A percentile compares a stretch with the other conserved stretches of the same genome.
phyloP scores from a whole-genome alignment of 2,329 filamentous ascomycete species.

The Venturia asperata region DNA sequence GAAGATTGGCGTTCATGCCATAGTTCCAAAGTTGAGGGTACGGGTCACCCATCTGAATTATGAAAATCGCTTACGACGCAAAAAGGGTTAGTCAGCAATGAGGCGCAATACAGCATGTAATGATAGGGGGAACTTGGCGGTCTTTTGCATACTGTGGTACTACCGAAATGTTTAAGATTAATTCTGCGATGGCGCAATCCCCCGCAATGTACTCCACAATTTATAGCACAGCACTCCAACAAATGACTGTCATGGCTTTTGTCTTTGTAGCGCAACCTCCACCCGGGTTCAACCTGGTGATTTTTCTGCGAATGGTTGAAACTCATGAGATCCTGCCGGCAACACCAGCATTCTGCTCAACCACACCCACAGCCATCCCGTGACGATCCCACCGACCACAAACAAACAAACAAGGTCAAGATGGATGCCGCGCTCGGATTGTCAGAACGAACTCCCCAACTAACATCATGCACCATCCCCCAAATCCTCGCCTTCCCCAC shows the following conservation, averaged over 20 bases:
- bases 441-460: background rate
- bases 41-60: background rate
- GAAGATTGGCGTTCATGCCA: background rate
- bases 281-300: background rate
- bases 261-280: background rate
- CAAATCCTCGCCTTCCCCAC: conserved; percentile 16
- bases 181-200: background rate
- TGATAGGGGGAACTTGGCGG: background rate
- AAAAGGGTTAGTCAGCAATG: background rate
- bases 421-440: background rate
- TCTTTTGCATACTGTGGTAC: background rate
- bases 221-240: background rate
- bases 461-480: conserved; percentile 9
- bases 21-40: background rate
- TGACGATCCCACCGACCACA: background rate
- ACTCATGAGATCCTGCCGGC: background rate
- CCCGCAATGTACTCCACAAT: conserved; percentile 2
- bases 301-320: background rate
- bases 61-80: background rate
- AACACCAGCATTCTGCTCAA: background rate
- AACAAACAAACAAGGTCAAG: background rate
- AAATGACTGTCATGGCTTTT: background rate
- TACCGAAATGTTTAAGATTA: conserved; percentile 3
- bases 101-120: background rate
- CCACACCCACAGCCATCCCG: background rate